Evolutionary conservation across 805 yeast species (phyloP).

Genomic region (Suhomyces sp.): DNA sequence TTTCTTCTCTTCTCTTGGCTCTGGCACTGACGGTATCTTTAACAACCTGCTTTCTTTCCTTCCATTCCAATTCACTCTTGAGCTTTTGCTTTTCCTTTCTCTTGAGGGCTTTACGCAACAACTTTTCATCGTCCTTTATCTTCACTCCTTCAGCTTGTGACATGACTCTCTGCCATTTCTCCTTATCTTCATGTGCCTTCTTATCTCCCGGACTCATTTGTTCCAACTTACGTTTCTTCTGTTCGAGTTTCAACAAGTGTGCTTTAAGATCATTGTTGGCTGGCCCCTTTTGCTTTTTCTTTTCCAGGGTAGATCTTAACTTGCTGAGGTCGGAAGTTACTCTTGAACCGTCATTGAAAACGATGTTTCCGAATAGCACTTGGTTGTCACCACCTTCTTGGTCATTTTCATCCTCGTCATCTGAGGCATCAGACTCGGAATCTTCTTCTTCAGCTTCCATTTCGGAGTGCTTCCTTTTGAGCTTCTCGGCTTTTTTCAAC

Average conservation of each 20-base stretch:
- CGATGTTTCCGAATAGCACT: slow-evolving; percentile 77
- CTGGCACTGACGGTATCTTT: slow-evolving; percentile 70
- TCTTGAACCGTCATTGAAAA: slow-evolving; percentile 76
- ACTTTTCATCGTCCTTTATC: slow-evolving; percentile 83
- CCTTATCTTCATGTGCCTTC: slow-evolving; percentile 61
- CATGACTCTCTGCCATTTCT: slow-evolving; percentile 81
- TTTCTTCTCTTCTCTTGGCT: slow-evolving; percentile 87
- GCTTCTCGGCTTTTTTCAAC: slow-evolving; percentile 42
- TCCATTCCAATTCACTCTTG: slow-evolving; percentile 89
- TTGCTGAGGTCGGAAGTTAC: slow-evolving; percentile 68
- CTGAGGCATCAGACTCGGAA: slow-evolving; percentile 13
- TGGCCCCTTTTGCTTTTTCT: slow-evolving; percentile 73
- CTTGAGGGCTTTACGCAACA: slow-evolving; percentile 81
- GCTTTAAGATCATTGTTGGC: slow-evolving; percentile 79
- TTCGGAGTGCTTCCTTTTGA: slow-evolving; percentile 40
- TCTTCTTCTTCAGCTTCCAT: slow-evolving; percentile 42
- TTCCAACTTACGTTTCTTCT: slow-evolving; percentile 62
- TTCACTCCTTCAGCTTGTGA: slow-evolving; percentile 86
- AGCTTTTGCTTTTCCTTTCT: slow-evolving; percentile 79
- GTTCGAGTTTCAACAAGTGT: slow-evolving; percentile 73
- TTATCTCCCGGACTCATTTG: slow-evolving; percentile 60
- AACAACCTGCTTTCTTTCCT: slow-evolving; percentile 79
- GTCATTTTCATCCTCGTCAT: slow-evolving; percentile 19
- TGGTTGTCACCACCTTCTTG: slow-evolving; percentile 30
- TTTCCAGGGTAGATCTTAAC: slow-evolving; percentile 47